Base-by-base conservation (phyloP, 2,329 filamentous ascomycete genomes). In the Ophiostoma ips region DNA sequence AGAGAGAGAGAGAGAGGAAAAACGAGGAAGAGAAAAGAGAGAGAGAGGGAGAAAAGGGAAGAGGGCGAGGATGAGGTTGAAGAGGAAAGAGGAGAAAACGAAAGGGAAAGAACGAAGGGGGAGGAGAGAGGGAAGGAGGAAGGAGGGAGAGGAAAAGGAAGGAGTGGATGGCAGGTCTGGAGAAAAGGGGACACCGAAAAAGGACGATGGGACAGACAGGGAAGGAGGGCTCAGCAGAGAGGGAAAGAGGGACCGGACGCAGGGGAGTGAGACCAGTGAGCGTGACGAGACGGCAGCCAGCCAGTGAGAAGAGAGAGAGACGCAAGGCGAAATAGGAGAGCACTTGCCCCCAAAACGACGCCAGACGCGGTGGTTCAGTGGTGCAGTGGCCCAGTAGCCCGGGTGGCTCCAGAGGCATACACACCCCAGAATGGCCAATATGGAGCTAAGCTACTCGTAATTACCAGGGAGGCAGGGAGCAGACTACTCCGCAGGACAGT, bases 131-230 rank as follows among this genome's bases (percentile, higher is more conserved):
- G 31, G 30, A 31, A 48, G 38, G 19, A 46, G 13, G 50, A 30
- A 37, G 35, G 35, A 21, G n/a, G n/a, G n/a, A n/a, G n/a, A n/a
- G n/a, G 46, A 30, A 35, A 51, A 31, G 31, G 38, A 45, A 36
- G 45, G 37, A 48, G 33, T 21, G 37, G 48, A 37, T 41, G 37
- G 60, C 61, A 59, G 57, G 58, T 45, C 54, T 53, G 54, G 58
- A 53, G 56, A 62, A 61, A 59, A 68, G 50, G 50, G 41, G 36
- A 49, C 33, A 35, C 49, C 15, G 43, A 44, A 44, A 21, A 24
- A 44, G 21, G 7, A 30, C 4, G 19, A 13, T 30, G 21, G 21
- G 36, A 21, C 34, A 31, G 18, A 24, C 36, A 38, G 36, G 36
- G 36, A 38, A 38, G 36, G 36, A 38, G 36, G 16, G 36, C 35